Base-by-base conservation (phyloP, 1,139 yeast species). In the Geotrichum restrictum region DNA sequence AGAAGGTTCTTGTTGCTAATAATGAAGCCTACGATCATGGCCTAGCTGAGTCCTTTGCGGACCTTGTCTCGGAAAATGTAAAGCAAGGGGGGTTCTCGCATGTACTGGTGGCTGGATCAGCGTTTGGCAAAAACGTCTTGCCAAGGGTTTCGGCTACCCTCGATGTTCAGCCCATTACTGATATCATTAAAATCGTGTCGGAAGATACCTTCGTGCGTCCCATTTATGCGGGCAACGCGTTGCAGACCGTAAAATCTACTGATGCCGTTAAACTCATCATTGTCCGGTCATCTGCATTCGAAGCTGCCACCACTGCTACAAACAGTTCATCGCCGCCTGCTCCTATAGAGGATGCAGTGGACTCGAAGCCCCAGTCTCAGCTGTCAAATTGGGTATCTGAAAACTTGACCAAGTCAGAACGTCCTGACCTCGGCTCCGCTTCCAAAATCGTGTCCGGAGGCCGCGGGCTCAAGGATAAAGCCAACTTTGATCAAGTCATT, bases 171-270 rank as follows among this genome's bases (percentile, higher is more conserved):
- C 98, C 97, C 44, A 72, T 93, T 53, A 81, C 91, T 37, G 98
- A 93, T 64, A 78, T 93, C 56, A 79, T 79, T 59, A 80, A 80
- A 64, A 83, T 93, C 43, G 79, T 78, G 59, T 75, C 81, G 50
- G 76, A 79, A 27, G 78, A 78, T 57, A 87, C 95, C 5, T 93
- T 93, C 70, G 82, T 83, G 36, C 83, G 98, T 67, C 98, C 98
- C 48, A 88, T 93, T 48, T 93, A 88, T 67, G 98, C 98, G 33
- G 98, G 98, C 48, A 93, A 93, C 69, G 96, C 95, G 1, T 74
- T 88, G 58, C 81, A 88, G 39, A 89, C 96, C 4, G 88, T 93
- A 54, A 80, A 83, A 69, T 75, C 88, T 36, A 74, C 70, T 31
- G 97, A 91, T 64, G 67, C 76, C 8, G 73, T 80, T 59, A 77